phyloP scores from a whole-genome alignment of 148 eudicot genomes.

The Cornus kousa region DNA sequence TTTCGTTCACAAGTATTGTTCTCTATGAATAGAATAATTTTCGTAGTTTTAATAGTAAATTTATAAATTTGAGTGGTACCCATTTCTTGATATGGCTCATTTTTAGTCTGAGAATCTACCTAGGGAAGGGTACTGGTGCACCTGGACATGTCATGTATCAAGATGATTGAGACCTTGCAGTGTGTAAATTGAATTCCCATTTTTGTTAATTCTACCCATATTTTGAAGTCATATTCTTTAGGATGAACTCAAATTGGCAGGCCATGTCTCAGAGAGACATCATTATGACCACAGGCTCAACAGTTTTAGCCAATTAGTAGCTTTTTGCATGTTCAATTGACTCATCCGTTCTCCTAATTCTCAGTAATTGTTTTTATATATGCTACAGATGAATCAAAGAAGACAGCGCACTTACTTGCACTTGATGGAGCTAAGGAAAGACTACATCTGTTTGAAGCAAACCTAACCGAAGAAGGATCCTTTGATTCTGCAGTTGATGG shows the following conservation, averaged over 20 bases:
- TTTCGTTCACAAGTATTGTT: not conserved
- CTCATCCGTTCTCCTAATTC: not conserved
- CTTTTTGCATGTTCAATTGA: not conserved
- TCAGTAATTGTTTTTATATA: not conserved
- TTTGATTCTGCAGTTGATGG: conserved; percentile 34
- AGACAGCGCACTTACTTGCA: conserved; percentile 35
- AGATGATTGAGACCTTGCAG: too few relatives aligned
- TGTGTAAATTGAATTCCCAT: too few relatives aligned
- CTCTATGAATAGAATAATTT: not conserved
- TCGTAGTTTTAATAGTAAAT: not conserved
- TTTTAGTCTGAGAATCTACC: too few relatives aligned
- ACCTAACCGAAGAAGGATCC: conserved; percentile 28
- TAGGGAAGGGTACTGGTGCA: too few relatives aligned
- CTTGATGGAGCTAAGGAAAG: conserved; percentile 42
- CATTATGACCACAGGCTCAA: not conserved
- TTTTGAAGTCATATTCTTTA: not conserved
- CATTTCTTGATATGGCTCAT: not conserved
- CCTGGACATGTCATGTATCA: too few relatives aligned
- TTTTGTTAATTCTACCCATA: too few relatives aligned
- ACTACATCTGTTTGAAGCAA: conserved; percentile 41
- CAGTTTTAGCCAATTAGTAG: not conserved
- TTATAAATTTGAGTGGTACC: not conserved
- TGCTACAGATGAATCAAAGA: conserved; percentile 28
- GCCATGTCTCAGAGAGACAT: not conserved
- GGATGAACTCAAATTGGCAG: not conserved